Percentiles rank a stretch among this genome's conserved stretches.
Conservation (phyloP, 495 filamentous ascomycete genomes). For the Halenospora varia region DNA sequence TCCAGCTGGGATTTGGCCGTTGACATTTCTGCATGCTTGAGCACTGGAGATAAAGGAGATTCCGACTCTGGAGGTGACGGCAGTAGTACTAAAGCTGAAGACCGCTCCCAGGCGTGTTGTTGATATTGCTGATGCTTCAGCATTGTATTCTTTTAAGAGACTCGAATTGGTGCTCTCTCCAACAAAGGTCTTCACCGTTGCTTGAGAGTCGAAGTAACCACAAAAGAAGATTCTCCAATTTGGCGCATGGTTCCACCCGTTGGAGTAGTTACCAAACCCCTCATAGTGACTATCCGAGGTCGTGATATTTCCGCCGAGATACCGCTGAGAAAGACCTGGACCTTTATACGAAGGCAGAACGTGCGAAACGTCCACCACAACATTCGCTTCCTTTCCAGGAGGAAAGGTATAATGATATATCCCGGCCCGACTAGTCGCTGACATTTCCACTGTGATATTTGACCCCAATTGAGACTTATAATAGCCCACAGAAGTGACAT, state of each 20-base stretch:
- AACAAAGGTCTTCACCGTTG: conserved; percentile 45
- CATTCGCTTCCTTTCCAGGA: conserved; percentile 34
- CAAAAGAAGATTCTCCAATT: conserved; percentile 69
- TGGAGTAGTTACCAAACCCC: conserved; percentile 62
- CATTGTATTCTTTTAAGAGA: conserved; percentile 25
- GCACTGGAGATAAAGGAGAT: conserved; percentile 64
- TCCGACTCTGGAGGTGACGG: conserved; percentile 60
- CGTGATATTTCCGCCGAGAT: conserved; percentile 58
- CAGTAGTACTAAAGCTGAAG: conserved; percentile 33
- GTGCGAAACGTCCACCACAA: conserved; percentile 70
- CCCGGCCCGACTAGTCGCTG: conserved; percentile 58
- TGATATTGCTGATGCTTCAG: conserved; percentile 21
- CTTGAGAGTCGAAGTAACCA: conserved; percentile 52
- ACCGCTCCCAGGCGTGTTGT: conserved; percentile 37
- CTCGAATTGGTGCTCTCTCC: conserved; percentile 35
- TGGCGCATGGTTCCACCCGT: conserved; percentile 48
- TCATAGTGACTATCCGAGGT: conserved; percentile 56
- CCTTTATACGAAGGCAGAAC: conserved; percentile 60
- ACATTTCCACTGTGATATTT: conserved; percentile 56
- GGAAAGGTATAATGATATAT: conserved; percentile 62
- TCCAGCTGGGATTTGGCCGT: conserved; percentile 51
- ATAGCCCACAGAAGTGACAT: conserved; percentile 57
- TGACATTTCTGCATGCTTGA: conserved; percentile 58
- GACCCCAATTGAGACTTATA: conserved; percentile 53
- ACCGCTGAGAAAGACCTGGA: conserved; percentile 58